Evolutionary conservation across 257 asterid genomes (phyloP), one percentile per base, ranked within the genome.

Genomic region (Perilla frutescens): DNA sequence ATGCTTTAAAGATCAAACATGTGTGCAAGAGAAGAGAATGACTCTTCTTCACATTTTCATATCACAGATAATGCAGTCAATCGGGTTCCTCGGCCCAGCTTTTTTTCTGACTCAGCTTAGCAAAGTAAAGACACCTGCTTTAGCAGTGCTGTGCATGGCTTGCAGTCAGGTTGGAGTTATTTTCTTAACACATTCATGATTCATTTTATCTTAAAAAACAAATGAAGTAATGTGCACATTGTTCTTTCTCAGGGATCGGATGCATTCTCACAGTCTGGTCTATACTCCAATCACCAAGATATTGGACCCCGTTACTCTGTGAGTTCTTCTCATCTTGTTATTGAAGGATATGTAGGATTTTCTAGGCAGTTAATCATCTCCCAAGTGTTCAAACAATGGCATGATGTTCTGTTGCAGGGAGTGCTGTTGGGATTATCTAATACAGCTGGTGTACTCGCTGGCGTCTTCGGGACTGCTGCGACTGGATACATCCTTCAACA

Each of bases 201-300:
- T 53, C 9, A 4, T 39, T 15, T 62, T 39, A 7, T 44, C 60
- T 54, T 44, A 1, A 15, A 34, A 29, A 3, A 10, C 55, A 32
- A 54, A 64, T 54, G 44, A 50, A 15, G 6, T 63, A 48, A 68
- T 68, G 51, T 59, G 12, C 69, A 56, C 63, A 20, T 51, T 50
- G 11, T 48, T 29, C 48, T 43, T 81, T 57, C 15, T 62, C 85
- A 94, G 99, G 99, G 99, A 76, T 85, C 86, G 9, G 99, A 95
- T 82, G 99, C 98, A 4, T 95, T 95, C 87, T 95, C 98, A 26
- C 99, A 95, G 82, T 95, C 99, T 47, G 99, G 99, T 54, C 85
- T 92, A 59, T 92, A 95, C 88, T 95, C 98, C 59, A 92, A 95
- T 77, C 99, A 95, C 86, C 99, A 95, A 86, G 99, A 95, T 77